Evolutionary conservation across 2,329 filamentous ascomycete genomes (phyloP).

Genomic region (Stachybotrys echinatus): DNA sequence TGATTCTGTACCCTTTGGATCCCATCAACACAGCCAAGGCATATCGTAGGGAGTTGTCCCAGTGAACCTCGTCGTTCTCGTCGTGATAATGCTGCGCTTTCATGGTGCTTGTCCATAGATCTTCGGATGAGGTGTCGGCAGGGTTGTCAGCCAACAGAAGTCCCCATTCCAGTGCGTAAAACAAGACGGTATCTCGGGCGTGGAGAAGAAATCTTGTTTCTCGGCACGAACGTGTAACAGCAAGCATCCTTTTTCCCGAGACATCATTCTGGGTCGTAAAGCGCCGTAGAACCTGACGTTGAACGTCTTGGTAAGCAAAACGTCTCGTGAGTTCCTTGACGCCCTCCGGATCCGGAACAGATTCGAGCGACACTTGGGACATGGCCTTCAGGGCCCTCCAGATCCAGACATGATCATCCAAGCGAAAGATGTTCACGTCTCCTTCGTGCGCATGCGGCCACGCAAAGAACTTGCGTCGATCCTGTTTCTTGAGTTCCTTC

Average conservation of each 20-base stretch:
- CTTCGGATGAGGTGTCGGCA: neutral
- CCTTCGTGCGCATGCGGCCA: neutral
- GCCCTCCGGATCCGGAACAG: neutral
- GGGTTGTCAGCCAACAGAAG: neutral
- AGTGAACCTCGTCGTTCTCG: neutral
- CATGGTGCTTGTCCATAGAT: neutral
- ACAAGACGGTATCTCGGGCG: neutral
- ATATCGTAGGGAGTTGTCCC: neutral
- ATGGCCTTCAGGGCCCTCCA: neutral
- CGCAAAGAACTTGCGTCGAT: neutral
- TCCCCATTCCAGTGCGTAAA: neutral
- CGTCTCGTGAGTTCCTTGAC: neutral
- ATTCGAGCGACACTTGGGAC: neutral
- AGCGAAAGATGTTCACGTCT: neutral
- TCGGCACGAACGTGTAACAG: neutral
- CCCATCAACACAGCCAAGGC: neutral
- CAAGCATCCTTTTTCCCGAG: neutral
- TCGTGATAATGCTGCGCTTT: neutral
- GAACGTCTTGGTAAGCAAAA: neutral
- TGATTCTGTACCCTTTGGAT: neutral
- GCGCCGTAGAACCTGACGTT: neutral
- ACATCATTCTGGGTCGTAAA: neutral
- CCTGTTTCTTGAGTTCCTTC: neutral
- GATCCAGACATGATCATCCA: conserved; percentile 1
- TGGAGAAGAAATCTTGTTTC: neutral